Base-by-base conservation (phyloP, 2,329 filamentous ascomycete genomes). In the Aspergillus floridensis region DNA sequence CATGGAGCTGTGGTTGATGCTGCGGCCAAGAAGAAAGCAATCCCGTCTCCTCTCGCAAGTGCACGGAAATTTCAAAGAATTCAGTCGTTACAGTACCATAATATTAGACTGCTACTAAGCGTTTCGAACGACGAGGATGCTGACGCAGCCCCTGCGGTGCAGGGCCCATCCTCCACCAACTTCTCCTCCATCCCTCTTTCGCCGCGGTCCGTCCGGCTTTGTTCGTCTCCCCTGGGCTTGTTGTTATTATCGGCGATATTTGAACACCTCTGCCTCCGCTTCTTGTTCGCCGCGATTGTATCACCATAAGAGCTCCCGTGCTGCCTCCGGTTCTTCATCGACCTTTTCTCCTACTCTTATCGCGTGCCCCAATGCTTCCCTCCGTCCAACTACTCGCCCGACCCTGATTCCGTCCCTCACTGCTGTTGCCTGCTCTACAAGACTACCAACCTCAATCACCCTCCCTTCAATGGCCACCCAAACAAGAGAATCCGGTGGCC, bases 121-220 rank as follows among this genome's bases (percentile, higher is more conserved):
- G 38, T 44, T 44, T 44, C 14, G 38, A 41, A 46, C 35, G 22
- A 54, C 52, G 38, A 54, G 52, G 52, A 54, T 54, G 69, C 72
- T 74, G 71, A 75, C 72, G 70, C 72, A 74, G 66, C 71, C 71
- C 71, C 70, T 75, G 72, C 68, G 69, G 66, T 72, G 72, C 69
- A 74, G 72, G 71, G 71, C 66, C 69, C 70, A 72, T 70, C 62
- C 62, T 61, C 49, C 65, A 62, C 54, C 32, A 35, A 6, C 64
- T 63, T 48, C 59, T 54, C 53, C 57, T 54, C 63, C 89, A 92
- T 70, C 88, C 92, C 73, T 91, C 93, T 46, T 53, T 54, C 56
- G 65, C 59, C 59, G 64, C 53, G 56, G 61, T 59, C 59, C 59
- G 53, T 60, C 63, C 54, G 52, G 56, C 52, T 46, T 60, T 58